Evolutionary conservation across 1,284 basidiomycete species (phyloP), one percentile per base, ranked within the genome.

Genomic region (Mycena citricolor): DNA sequence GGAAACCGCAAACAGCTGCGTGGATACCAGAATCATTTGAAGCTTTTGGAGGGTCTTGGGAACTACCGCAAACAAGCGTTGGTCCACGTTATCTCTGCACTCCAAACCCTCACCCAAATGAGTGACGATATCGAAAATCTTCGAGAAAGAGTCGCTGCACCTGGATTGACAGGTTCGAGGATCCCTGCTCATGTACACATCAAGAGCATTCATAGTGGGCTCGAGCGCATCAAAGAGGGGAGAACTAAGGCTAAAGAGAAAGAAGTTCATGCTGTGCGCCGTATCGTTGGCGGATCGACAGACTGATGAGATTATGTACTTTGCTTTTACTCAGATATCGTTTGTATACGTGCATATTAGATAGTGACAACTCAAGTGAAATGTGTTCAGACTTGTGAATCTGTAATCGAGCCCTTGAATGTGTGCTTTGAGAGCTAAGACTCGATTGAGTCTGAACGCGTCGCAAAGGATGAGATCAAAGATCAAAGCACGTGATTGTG

Each of bases 171-270:
- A 16, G 77, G 74, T 5, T 62, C 73, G n/a, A 66, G 63, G 26
- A 67, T 86, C n/a, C 81, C 83, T 3, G 62, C 81, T 3, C 76
- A 81, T 45, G 82, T 86, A 19, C 83, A 87, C 54, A 77, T 86
- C 62, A 74, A 76, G 62, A 83, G 78, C 50, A 84, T 87, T 53
- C 65, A 64, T 55, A 67, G 57, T 32, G 83, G 85, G 12, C 56
- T 86, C 51, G 73, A 82, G 53, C 70, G 83, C 56, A 54, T 87
- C 57, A 73, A 70, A 55, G 75, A 81, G 54, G 71, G 78, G 11
- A 70, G 80, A 50, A 56, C 65, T 12, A 65, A 61, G 32, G 69
- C 71, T 4, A 65, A 57, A 49, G 62, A 51, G 44, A 49, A 63
- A 33, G 67, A 71, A 40, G 63, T 67, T 19, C 67, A 63, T 23